Conservation (phyloP, 1,139 yeast species). For the Hanseniaspora uvarum region DNA sequence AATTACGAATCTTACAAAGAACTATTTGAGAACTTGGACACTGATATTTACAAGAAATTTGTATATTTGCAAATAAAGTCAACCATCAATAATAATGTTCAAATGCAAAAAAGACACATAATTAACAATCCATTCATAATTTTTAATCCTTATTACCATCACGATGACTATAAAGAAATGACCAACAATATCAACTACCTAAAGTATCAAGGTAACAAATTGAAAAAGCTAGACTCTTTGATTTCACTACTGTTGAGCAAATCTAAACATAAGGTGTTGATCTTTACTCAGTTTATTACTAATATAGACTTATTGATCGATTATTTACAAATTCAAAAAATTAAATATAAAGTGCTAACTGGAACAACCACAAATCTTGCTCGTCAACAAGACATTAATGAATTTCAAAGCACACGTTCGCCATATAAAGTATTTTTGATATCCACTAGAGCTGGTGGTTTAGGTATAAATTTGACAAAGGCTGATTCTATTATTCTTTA, state of each 20-base stretch:
- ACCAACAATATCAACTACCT: constrained; percentile 34
- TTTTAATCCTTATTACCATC: constrained; percentile 62
- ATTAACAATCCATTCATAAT: constrained; percentile 80
- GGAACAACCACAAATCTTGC: constrained; percentile 60
- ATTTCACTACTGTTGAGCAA: constrained; percentile 48
- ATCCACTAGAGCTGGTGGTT: constrained; percentile 89
- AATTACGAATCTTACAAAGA: constrained; percentile 3
- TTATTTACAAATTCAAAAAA: constrained; percentile 45
- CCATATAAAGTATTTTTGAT: constrained; percentile 45
- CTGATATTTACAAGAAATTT: constrained; percentile 24
- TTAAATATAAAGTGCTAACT: constrained; percentile 56
- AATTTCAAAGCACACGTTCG: constrained; percentile 38
- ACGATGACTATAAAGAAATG: constrained; percentile 30
- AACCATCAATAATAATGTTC: constrained; percentile 50
- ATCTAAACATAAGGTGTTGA: constrained; percentile 53
- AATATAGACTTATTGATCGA: constrained; percentile 68
- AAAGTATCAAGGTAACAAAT: constrained; percentile 51
- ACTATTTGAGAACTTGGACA: constrained; percentile 25
- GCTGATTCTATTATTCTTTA: constrained; percentile 86
- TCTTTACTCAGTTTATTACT: constrained; percentile 75
- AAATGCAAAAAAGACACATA: constrained; percentile 74
- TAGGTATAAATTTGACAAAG: constrained; percentile 74
- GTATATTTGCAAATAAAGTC: constrained; percentile 31
- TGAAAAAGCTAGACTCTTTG: constrained; percentile 36
- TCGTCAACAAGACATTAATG: constrained; percentile 53